Base-by-base conservation (phyloP, 345 rosid genomes). In the Heritiera littoralis region DNA sequence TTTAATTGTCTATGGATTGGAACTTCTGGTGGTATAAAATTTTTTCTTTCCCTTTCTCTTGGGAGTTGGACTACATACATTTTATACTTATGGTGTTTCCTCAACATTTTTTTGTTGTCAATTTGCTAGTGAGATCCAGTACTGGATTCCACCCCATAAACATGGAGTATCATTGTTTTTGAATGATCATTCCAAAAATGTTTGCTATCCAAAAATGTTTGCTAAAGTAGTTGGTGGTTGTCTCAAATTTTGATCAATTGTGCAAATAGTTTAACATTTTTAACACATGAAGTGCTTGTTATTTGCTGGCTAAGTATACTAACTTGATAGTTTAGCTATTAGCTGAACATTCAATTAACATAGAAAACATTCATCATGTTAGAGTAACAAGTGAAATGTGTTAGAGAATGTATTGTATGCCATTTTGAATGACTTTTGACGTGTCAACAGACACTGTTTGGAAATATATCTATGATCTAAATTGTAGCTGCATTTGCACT, bases 401-500 rank as follows among this genome's bases (percentile, higher is more conserved):
- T 51, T 72, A 52, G 28, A 55, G 48, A 51, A 55, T 72, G 9
- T 38, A 7, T 35, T 35, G 28, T 38, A 9, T 18, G 49, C 23
- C 30, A 73, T 73, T 58, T 3, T 56, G 49, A 56, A 18, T n/a
- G 13, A 65, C 75, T 40, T 35, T 63, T 71, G 41, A 51, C 30
- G 23, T 30, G 12, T 71, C 52, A 11, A 23, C 54, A 75, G 67
- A 20, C 56, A 23, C 28, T 43, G 30, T 75, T 75, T 75, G 67
- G 48, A 15, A 41, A 45, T 23, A 43, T 43, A 18, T 43, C n/a
- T 66, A n/a, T 13, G 28, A 67, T 66, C 72, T 45, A 69, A 46
- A 69, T 11, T 69, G 5, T 23, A 20, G 40, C 46, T 69, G 74
- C 56, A 46, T 14, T 11, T 69, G 40, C 38, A 12, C 56, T 46